phyloP scores from a whole-genome alignment of 1,139 yeast genomes.

The Martiniozyma asiatica region DNA sequence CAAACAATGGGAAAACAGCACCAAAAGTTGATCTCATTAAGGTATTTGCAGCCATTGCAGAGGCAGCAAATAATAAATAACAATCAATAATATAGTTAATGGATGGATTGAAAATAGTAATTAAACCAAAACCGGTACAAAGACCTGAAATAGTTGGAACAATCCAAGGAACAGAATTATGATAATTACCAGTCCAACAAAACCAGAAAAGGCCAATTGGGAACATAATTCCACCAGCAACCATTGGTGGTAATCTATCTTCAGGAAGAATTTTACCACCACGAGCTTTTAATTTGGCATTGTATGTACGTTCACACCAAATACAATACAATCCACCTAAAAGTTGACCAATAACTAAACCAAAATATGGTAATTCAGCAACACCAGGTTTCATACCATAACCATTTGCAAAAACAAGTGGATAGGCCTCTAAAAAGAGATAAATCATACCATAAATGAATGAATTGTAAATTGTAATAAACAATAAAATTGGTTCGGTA shows the following conservation, averaged over 20 bases:
- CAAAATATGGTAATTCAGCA: slow-evolving; percentile 51
- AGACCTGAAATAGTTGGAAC: slow-evolving; percentile 72
- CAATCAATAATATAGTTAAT: slow-evolving; percentile 73
- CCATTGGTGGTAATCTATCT: slow-evolving; percentile 65
- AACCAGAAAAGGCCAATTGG: slow-evolving; percentile 76
- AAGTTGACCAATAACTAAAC: slow-evolving; percentile 48
- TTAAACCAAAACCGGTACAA: slow-evolving; percentile 62
- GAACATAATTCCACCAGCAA: slow-evolving; percentile 55
- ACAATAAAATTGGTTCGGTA: slow-evolving; percentile 61
- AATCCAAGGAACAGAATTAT: slow-evolving; percentile 61
- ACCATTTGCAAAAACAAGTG: slow-evolving; percentile 53
- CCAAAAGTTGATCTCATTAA: slow-evolving; percentile 58
- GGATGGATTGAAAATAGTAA: slow-evolving; percentile 67
- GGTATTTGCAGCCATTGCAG: slow-evolving; percentile 84
- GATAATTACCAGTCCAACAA: slow-evolving; percentile 75
- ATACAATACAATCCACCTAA: slow-evolving; percentile 40
- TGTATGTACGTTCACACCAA: slow-evolving; percentile 26
- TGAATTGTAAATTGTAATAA: slow-evolving; percentile 64
- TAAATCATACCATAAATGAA: slow-evolving; percentile 78
- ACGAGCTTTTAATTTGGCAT: slow-evolving; percentile 30
- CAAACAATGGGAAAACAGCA: slow-evolving; percentile 73
- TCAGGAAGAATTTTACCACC: slow-evolving; percentile 65
- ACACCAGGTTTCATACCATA: slow-evolving; percentile 48
- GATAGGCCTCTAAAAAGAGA: slow-evolving; percentile 67
- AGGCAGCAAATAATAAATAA: slow-evolving; percentile 71